Evolutionary conservation across 1,284 basidiomycete genomes (phyloP).

Genomic region (Rhodotorula sp.): DNA sequence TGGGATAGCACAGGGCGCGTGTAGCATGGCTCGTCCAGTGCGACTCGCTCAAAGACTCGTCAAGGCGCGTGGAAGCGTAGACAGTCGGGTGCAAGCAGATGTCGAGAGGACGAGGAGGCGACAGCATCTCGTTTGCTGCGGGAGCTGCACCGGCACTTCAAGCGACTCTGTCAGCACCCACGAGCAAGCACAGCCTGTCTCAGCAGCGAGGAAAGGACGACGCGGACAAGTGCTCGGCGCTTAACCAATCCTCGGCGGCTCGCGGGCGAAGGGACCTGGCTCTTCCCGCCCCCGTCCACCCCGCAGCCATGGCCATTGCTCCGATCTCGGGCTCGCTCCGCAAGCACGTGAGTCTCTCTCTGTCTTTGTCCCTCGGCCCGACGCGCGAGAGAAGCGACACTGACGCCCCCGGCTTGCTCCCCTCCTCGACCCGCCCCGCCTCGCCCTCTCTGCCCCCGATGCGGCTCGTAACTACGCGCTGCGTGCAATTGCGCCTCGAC

Average conservation of each 20-base stretch:
- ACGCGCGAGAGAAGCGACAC: neutral
- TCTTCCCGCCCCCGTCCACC: neutral
- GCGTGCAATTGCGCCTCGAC: neutral
- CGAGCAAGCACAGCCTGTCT: too few species aligned
- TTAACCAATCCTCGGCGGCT: neutral
- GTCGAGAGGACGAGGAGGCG: too few species aligned
- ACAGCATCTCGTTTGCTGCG: too few species aligned
- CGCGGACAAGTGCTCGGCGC: neutral
- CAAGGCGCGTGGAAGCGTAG: too few species aligned
- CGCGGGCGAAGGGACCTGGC: neutral
- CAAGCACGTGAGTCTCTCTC: conserved; percentile 30
- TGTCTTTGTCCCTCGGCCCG: neutral
- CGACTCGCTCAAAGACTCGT: too few species aligned
- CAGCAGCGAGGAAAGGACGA: too few species aligned
- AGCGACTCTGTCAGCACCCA: too few species aligned
- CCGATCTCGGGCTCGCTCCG: conserved; percentile 33
- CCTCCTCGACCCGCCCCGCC: too few species aligned
- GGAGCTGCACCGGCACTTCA: too few species aligned
- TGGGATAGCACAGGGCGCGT: neutral
- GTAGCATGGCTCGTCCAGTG: too few species aligned
- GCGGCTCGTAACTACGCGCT: neutral
- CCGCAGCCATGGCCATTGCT: conserved; percentile 31
- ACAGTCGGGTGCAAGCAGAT: too few species aligned
- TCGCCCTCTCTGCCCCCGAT: neutral
- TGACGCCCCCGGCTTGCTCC: neutral